Evolutionary conservation across 2,329 filamentous ascomycete species (phyloP), one percentile per base, ranked within the genome.

Genomic region (Xylariaceae sp.): DNA sequence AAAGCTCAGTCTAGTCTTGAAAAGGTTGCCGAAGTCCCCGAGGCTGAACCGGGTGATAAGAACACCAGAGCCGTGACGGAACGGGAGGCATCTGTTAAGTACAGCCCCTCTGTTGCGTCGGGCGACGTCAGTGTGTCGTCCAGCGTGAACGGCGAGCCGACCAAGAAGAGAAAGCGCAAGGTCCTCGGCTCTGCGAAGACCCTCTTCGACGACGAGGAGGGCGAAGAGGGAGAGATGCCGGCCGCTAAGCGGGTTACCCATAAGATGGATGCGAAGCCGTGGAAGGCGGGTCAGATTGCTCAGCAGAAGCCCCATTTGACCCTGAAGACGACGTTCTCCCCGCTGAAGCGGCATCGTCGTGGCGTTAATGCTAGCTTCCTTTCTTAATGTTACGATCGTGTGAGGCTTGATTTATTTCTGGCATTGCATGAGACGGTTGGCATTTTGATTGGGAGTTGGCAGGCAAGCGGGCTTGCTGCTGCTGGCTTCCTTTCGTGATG

Each of bases 101-200:
- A 67, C 71, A 71, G 69, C 58, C 55, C 69, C 58, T 59, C 50
- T 47, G 51, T 66, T 39, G 59, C 64, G 39, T 68, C 69, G 57
- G 67, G 71, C 18, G 70, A 69, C 53, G 69, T 64, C 52, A 62
- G 61, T 9, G 61, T 64, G 18, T 63, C 67, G 18, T 63, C 67
- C 17, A 59, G 61, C 58, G 49, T 55, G 8, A 64, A 67, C 65
- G 35, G 76, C 3, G 67, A 71, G 34, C 60, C 80, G 64, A 76
- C 73, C 5, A 82, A 79, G 73, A 86, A 84, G 71, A 90, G 88
- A 79, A 92, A 88, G 77, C 84, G 88, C 63, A 92, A 90, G 73
- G 75, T 90, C 4, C 78, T 89, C 1, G 85, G 86, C 18, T 79
- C 81, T 18, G 83, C 82, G 52, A 84, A 85, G 64, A 89, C 85